Evolutionary conservation across 257 asterid genomes (phyloP), one percentile per base, ranked within the genome.

Genomic region (Forsythia suspensa): DNA sequence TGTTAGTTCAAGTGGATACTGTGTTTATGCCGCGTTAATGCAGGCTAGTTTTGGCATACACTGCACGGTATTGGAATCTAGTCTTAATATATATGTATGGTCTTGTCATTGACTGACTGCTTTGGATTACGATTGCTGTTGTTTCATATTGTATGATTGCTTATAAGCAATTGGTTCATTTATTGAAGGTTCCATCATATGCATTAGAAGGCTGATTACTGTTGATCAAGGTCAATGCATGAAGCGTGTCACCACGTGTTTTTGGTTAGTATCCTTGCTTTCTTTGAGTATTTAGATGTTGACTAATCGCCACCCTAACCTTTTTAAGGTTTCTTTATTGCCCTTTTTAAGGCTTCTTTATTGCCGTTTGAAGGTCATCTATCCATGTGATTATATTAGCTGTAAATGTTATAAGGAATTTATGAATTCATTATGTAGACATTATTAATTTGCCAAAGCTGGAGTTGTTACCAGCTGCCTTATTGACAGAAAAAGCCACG

Each of bases 121-220:
- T 61, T 80, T 44, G 44, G 34, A 8, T 68, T 57, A n/a, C 21
- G 66, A 42, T 46, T 38, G 74, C 48, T 51, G 71, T 42, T 74
- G 42, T 18, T 66, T 36, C 43, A 61, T 48, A 51, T 70, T 69
- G 61, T 71, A 15, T 29, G 69, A 20, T 70, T 75, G 39, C 39
- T 63, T 29, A 29, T 41, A 5, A 10, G 75, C 73, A 52, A 76
- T 29, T 79, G 80, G 15, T 80, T 77, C 82, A 51, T 80, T 73
- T 72, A 71, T 76, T 86, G 82, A 84, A 94, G 97, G 91, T 87
- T 65, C 95, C 90, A 16, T 82, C 95, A 71, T 88, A 86, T 85
- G 94, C 96, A 52, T 80, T 92, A 77, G 96, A 91, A 82, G 95
- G 96, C 88, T 94, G 85, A 89, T 43, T 68, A 71, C 75, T 80